Evolutionary conservation across 1,139 yeast genomes (phyloP).

Genomic region (Candida sanyaensis): DNA sequence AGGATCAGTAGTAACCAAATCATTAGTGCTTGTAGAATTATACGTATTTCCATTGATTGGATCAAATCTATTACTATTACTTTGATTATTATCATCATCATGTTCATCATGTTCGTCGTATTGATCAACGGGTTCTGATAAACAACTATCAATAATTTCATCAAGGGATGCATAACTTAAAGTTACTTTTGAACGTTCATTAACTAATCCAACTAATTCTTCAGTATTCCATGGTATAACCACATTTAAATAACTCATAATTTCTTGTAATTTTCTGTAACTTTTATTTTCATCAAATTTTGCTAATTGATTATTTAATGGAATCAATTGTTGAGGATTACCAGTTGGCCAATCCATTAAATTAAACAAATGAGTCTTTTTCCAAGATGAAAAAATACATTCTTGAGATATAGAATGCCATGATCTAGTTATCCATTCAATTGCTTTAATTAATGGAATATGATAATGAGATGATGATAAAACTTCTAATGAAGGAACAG

Average conservation of each 20-base stretch:
- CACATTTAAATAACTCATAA: conserved; percentile 48
- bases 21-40: background rate
- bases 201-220: conserved; percentile 55
- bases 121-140: conserved; percentile 38
- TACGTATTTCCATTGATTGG: background rate
- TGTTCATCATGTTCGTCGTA: background rate
- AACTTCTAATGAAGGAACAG: conserved; percentile 22
- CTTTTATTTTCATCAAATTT: conserved; percentile 25
- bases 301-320: conserved; percentile 9
- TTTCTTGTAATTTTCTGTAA: conserved; percentile 38
- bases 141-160: conserved; percentile 63
- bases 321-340: background rate
- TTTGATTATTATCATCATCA: background rate
- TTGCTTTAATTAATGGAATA: conserved; percentile 54
- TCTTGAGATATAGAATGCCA: conserved; percentile 55
- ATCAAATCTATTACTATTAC: background rate
- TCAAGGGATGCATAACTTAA: conserved; percentile 60
- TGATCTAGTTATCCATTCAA: conserved; percentile 57
- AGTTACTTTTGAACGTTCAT: conserved; percentile 58
- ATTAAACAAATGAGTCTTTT: conserved; percentile 31
- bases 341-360: conserved; percentile 23
- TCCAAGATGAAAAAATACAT: conserved; percentile 56
- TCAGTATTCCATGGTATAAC: conserved; percentile 61
- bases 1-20: background rate
- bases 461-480: conserved; percentile 41